A percentile compares a stretch with the other conserved stretches of the same genome.
phyloP scores from a whole-genome alignment of 2,329 filamentous ascomycete genomes.

The Sporothrix luriei region DNA sequence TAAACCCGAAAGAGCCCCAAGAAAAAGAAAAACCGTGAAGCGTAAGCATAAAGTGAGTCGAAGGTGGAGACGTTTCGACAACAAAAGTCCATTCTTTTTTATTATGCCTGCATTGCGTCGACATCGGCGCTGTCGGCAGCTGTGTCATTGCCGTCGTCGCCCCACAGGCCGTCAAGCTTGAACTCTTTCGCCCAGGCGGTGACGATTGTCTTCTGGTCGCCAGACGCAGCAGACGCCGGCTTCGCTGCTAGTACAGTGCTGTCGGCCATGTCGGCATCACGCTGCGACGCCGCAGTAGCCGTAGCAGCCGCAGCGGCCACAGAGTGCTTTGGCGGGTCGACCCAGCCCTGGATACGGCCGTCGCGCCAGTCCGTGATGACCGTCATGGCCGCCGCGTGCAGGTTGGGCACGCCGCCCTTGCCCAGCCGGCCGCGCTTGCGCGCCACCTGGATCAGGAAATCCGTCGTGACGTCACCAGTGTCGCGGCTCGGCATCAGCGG shows the following conservation, averaged over 20 bases:
- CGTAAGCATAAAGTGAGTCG: slow-evolving; percentile 20
- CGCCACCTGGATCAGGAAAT: slow-evolving; percentile 93
- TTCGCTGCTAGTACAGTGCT: slow-evolving; percentile 42
- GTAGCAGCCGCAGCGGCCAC: slow-evolving; percentile 49
- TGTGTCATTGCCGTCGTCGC: slow-evolving; percentile 54
- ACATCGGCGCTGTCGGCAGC: slow-evolving; percentile 58
- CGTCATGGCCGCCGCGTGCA: slow-evolving; percentile 83
- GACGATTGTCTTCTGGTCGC: slow-evolving; percentile 83
- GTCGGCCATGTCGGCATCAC: slow-evolving; percentile 32
- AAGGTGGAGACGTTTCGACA: neutral
- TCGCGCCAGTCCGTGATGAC: slow-evolving; percentile 98
- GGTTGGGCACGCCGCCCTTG: slow-evolving; percentile 85
- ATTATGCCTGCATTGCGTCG: slow-evolving; percentile 55
- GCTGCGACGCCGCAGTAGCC: slow-evolving; percentile 37
- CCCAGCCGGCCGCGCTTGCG: slow-evolving; percentile 88
- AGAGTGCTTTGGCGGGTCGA: slow-evolving; percentile 70
- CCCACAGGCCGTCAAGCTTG: slow-evolving; percentile 90
- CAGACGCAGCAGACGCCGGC: slow-evolving; percentile 43
- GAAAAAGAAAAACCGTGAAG: slow-evolving; percentile 22
- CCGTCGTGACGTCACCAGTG: slow-evolving; percentile 73
- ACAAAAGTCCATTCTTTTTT: neutral
- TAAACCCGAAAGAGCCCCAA: slow-evolving; percentile 12
- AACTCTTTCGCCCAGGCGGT: slow-evolving; percentile 94
- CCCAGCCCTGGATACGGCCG: slow-evolving; percentile 91
- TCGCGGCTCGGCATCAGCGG: slow-evolving; percentile 68